Conservation (phyloP, 2,329 filamentous ascomycete species). For the Colletotrichum limetticola region DNA sequence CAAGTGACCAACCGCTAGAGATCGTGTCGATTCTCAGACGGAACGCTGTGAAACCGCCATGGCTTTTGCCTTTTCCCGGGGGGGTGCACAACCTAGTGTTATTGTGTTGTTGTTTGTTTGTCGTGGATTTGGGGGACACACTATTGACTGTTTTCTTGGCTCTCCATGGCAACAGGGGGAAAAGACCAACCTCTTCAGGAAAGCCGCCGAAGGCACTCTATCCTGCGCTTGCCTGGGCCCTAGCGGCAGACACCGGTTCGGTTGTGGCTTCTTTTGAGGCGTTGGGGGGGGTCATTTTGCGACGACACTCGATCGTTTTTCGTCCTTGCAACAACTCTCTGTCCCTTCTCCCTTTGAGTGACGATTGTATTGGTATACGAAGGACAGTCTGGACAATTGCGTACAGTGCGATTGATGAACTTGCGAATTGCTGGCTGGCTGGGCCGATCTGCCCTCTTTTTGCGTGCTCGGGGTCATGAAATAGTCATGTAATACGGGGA, state of each 20-base stretch:
- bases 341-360: not conserved
- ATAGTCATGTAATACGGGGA: not conserved
- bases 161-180: constrained; percentile 26
- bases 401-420: not conserved
- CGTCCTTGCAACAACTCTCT: constrained; percentile 4
- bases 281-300: constrained; percentile 28
- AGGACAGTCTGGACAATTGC: not conserved
- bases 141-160: constrained; percentile 4
- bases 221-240: not conserved
- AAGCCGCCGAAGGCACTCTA: not conserved
- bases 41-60: constrained; percentile 1
- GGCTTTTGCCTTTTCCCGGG: not conserved
- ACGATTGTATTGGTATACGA: not conserved
- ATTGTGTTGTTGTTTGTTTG: constrained; percentile 21
- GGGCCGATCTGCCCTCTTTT: not conserved
- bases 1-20: constrained; percentile 13
- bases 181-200: not conserved
- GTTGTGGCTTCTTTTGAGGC: not conserved
- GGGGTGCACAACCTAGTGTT: not conserved
- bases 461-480: not conserved
- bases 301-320: constrained; percentile 13
- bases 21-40: constrained; percentile 18
- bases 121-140: not conserved
- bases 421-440: not conserved
- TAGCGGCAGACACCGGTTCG: constrained; percentile 24